Evolutionary conservation across 176 grass and related monocot genomes (phyloP).

Genomic region (Hordeum marinum): DNA sequence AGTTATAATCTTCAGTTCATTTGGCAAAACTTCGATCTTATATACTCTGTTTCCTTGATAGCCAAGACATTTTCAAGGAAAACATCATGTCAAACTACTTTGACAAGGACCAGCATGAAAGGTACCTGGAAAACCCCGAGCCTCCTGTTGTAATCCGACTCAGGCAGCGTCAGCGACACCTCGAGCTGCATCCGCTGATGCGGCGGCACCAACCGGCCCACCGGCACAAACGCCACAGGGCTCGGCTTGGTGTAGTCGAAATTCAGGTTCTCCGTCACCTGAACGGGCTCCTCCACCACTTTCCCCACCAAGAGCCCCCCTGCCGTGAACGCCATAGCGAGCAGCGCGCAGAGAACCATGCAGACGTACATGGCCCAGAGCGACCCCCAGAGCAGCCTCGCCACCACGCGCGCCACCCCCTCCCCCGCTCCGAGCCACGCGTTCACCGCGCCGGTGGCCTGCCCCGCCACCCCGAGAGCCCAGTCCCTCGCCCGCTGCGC

Average conservation of each 20-base stretch:
- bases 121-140: conserved; percentile 91
- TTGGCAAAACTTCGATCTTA: background rate
- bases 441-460: conserved; percentile 13
- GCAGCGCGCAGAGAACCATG: conserved; percentile 45
- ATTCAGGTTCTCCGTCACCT: conserved; percentile 63
- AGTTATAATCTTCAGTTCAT: background rate
- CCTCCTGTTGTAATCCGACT: conserved; percentile 83
- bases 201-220: conserved; percentile 40
- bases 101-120: conserved; percentile 1
- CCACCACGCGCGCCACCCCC: conserved; percentile 27
- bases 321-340: conserved; percentile 61
- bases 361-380: conserved; percentile 81
- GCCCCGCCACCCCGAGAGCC: conserved; percentile 32
- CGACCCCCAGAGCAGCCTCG: conserved; percentile 55
- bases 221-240: conserved; percentile 53
- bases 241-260: conserved; percentile 90
- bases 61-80: background rate
- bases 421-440: conserved; percentile 30
- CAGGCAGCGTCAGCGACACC: conserved; percentile 65
- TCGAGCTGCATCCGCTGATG: conserved; percentile 74
- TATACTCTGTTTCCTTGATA: background rate
- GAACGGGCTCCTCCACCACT: conserved; percentile 63
- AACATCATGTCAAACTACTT: conserved; percentile 5
- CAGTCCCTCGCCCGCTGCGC: conserved; percentile 24
- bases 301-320: conserved; percentile 51